Percentiles rank a stretch among this genome's conserved stretches.
Evolutionary conservation across 768 basidiomycete species (phyloP).

Genomic region (Leccinum barrowsii): DNA sequence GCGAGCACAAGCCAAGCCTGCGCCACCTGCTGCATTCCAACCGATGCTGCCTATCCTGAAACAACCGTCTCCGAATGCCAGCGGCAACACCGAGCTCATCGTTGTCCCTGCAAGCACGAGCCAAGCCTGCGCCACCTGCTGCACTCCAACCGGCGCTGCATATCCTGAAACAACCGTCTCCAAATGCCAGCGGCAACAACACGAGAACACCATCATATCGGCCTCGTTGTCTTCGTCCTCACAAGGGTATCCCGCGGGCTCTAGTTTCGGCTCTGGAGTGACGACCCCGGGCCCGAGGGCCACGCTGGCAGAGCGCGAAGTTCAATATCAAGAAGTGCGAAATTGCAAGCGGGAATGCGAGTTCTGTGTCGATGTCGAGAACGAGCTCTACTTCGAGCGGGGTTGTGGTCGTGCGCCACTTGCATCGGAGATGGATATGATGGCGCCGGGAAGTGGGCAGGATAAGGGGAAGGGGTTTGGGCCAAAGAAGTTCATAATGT

Average conservation of each 20-base stretch:
- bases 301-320: slow-evolving; percentile 61
- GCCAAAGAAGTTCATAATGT: too few species aligned
- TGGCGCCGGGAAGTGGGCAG: too few species aligned
- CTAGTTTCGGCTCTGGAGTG: background rate
- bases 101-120: slow-evolving; percentile 39
- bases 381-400: background rate
- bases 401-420: slow-evolving; percentile 29
- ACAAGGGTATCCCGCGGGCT: slow-evolving; percentile 6
- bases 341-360: slow-evolving; percentile 43
- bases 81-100: slow-evolving; percentile 41
- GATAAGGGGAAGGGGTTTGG: too few species aligned
- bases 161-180: slow-evolving; percentile 68
- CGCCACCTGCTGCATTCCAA: slow-evolving; percentile 55
- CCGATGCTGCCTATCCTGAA: slow-evolving; percentile 69
- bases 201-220: background rate
- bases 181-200: background rate
- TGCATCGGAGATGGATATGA: slow-evolving; percentile 4
- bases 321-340: slow-evolving; percentile 68
- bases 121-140: slow-evolving; percentile 46
- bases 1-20: slow-evolving; percentile 41
- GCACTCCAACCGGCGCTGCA: slow-evolving; percentile 62
- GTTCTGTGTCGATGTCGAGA: slow-evolving; percentile 25
- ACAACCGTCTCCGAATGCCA: slow-evolving; percentile 44
- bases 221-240: slow-evolving; percentile 17
- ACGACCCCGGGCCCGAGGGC: slow-evolving; percentile 23